Conservation (phyloP, 306 rosid genomes). For the Prunus padus region DNA sequence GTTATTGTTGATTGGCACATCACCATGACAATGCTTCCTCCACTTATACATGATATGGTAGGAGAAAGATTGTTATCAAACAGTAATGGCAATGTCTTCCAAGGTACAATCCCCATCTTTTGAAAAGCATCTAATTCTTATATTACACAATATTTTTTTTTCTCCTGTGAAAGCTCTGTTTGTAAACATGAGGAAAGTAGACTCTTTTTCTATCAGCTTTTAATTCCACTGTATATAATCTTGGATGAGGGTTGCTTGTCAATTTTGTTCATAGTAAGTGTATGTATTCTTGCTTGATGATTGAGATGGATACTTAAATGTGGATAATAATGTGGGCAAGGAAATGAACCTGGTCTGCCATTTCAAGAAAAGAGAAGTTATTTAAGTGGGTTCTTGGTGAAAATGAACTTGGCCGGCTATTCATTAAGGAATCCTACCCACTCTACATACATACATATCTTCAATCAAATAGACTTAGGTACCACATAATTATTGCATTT, state of each 20-base stretch:
- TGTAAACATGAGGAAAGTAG: slow-evolving; percentile 6
- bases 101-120: background rate
- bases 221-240: background rate
- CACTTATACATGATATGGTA: background rate
- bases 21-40: background rate
- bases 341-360: slow-evolving; percentile 33
- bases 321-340: slow-evolving; percentile 23
- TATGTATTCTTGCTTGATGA: slow-evolving; percentile 2
- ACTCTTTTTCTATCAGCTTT: background rate
- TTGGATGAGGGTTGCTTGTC: slow-evolving; percentile 7
- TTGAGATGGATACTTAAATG: slow-evolving; percentile 17
- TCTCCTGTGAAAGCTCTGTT: background rate
- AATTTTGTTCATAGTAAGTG: slow-evolving; percentile 1
- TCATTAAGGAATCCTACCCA: slow-evolving; percentile 26
- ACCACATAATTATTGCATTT: background rate
- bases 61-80: background rate
- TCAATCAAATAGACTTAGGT: slow-evolving; percentile 4
- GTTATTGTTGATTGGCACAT: background rate
- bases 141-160: background rate
- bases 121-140: slow-evolving; percentile 26
- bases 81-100: slow-evolving; percentile 8
- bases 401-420: slow-evolving; percentile 29
- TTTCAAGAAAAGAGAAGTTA: slow-evolving; percentile 5
- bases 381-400: slow-evolving; percentile 19
- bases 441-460: slow-evolving; percentile 9